phyloP scores from a whole-genome alignment of 2,329 filamentous ascomycete species.

The Colletotrichum plurivorum region DNA sequence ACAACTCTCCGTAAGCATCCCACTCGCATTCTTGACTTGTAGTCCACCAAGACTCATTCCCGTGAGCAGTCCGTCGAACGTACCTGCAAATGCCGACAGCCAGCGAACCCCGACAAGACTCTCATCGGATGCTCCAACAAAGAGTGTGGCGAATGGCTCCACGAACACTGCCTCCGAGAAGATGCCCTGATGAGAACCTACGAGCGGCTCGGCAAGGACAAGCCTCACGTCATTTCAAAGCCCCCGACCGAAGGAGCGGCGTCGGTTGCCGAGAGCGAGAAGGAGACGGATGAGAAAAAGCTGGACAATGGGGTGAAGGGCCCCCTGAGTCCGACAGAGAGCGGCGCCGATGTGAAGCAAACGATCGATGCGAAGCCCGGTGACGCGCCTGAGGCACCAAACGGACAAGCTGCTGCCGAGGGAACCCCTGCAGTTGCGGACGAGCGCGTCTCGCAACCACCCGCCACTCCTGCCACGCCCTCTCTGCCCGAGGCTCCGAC shows the following conservation, averaged over 20 bases:
- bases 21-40: background rate
- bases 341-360: slow-evolving; percentile 64
- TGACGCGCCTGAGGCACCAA: slow-evolving; percentile 55
- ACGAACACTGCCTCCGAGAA: slow-evolving; percentile 73
- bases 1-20: slow-evolving; percentile 69
- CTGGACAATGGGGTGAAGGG: slow-evolving; percentile 35
- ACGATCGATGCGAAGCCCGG: slow-evolving; percentile 68
- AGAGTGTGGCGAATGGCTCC: slow-evolving; percentile 73
- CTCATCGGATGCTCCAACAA: slow-evolving; percentile 70
- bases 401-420: slow-evolving; percentile 52
- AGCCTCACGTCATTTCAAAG: slow-evolving; percentile 60
- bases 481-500: slow-evolving; percentile 19
- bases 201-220: slow-evolving; percentile 64
- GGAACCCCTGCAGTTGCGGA: slow-evolving; percentile 41
- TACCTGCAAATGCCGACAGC: slow-evolving; percentile 71
- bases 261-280: slow-evolving; percentile 51
- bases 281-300: slow-evolving; percentile 45
- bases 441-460: slow-evolving; percentile 42
- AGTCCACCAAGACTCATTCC: slow-evolving; percentile 17
- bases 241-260: slow-evolving; percentile 37
- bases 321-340: slow-evolving; percentile 67
- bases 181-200: slow-evolving; percentile 66
- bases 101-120: slow-evolving; percentile 73
- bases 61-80: slow-evolving; percentile 64
- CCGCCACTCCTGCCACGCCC: slow-evolving; percentile 38